Conservation (phyloP, 495 filamentous ascomycete genomes). For the Lophium mytilinum region DNA sequence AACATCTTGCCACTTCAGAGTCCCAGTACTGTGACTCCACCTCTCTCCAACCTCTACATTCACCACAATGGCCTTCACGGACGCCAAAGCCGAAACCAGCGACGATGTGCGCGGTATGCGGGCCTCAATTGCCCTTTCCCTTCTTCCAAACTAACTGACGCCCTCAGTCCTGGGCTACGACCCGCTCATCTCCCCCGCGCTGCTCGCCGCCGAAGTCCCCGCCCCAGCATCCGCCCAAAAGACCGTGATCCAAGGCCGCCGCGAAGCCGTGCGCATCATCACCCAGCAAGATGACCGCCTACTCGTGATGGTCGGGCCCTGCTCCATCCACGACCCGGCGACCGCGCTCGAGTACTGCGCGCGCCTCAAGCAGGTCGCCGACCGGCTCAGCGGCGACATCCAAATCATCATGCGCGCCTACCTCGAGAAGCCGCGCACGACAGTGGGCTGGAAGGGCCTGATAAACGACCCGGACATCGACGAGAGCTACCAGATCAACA, state of each 20-base stretch:
- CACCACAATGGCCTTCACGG: constrained; percentile 2
- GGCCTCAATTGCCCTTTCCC: not conserved
- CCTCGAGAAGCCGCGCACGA: constrained; percentile 98
- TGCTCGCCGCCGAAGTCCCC: constrained; percentile 84
- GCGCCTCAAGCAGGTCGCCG: constrained; percentile 63
- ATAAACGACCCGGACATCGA: constrained; percentile 99
- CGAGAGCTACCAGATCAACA: constrained; percentile 97
- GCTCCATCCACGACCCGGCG: constrained; percentile 91
- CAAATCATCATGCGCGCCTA: constrained; percentile 96
- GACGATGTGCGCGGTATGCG: constrained; percentile 36
- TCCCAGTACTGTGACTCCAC: not conserved
- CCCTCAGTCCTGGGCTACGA: constrained; percentile 83
- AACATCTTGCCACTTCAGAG: no score
- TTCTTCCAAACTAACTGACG: not conserved
- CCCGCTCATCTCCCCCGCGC: constrained; percentile 80
- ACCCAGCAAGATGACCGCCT: constrained; percentile 76
- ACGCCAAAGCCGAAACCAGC: constrained; percentile 16
- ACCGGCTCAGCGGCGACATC: constrained; percentile 71
- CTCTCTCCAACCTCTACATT: not conserved
- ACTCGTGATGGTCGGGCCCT: constrained; percentile 88
- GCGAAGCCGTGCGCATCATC: constrained; percentile 75
- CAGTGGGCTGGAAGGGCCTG: constrained; percentile 97
- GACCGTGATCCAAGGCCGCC: constrained; percentile 74
- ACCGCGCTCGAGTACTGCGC: constrained; percentile 80
- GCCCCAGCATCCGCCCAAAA: constrained; percentile 39